A percentile compares a stretch with the other conserved stretches of the same genome.
These are phyloP conservation scores for Spinacia oleracea DNA, from an alignment of 179 eudicot genomes.

Conservation along the genomic window DNA sequence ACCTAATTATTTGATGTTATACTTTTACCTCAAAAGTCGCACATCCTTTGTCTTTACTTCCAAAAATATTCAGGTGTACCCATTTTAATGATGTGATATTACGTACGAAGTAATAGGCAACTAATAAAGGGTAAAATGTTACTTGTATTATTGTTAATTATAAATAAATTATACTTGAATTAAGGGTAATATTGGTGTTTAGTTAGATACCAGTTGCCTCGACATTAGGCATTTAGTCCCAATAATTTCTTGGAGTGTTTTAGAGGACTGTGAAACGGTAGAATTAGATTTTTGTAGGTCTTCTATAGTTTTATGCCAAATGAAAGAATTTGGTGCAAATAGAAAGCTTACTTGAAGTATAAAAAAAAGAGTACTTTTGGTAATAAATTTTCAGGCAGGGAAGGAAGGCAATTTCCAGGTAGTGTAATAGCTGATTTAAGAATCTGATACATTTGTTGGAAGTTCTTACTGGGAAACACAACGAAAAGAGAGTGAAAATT, in stretches of 20 bases:
- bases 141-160: too few relatives aligned
- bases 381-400: neutral
- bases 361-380: neutral
- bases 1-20: constrained; percentile 13
- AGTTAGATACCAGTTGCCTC: neutral
- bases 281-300: neutral
- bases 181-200: neutral
- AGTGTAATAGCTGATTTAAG: neutral
- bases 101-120: neutral
- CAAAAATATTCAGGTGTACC: neutral
- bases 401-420: neutral
- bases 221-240: neutral
- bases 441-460: too few relatives aligned
- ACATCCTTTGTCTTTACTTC: constrained; percentile 1
- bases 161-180: neutral
- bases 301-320: neutral
- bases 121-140: too few relatives aligned
- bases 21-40: constrained; percentile 7
- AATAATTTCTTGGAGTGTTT: too few relatives aligned
- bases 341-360: neutral
- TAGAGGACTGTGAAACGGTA: neutral
- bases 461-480: too few relatives aligned
- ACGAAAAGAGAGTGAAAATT: too few relatives aligned
- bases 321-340: neutral
- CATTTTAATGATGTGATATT: neutral